Evolutionary conservation across 1,139 yeast genomes (phyloP), one percentile per base, ranked within the genome.

Genomic region (Sugiyamaella castrensis): DNA sequence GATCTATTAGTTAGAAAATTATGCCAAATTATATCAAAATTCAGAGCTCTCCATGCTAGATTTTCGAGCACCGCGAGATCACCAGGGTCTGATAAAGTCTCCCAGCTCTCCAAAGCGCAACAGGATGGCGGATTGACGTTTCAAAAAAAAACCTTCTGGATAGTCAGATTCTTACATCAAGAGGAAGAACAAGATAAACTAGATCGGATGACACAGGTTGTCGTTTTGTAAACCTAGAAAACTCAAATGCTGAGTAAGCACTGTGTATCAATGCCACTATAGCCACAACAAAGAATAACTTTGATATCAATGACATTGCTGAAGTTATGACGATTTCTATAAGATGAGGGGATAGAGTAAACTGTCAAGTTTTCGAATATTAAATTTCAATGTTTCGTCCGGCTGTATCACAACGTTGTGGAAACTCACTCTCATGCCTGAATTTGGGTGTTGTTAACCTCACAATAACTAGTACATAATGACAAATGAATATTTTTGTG

Each of bases 211-310:
- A 50, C 13, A 44, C 40, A 3, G 62, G 59, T 27, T 51, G 52
- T 28, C 55, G 58, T 48, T 65, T 64, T 40, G 59, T 49, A 43
- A 60, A 51, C 40, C 57, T 53, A 9, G 65, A 61, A 47, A 61
- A 62, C 51, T 68, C 71, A 46, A 64, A 63, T n/a, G 68, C 64
- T 13, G 71, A 68, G 47, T 66, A 68, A 3, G 66, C 65, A 10
- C 65, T 52, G 50, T 68, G 71, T 15, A 59, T 36, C 31, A 68
- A 54, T n/a, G 65, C 53, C 38, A 61, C 34, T 9, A 50, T 51
- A 4, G 69, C 62, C 10, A 59, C 36, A 4, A 52, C 32, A 15
- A 56, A 55, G 5, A 57, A 42, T 16, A 50, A 26, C 10, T 35
- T 37, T 19, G 59, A 35, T 8, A 37, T 26, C n/a, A 35, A 34